Percentiles rank a stretch among this genome's conserved stretches.
Evolutionary conservation across 352 stramenopile species (phyloP).

Genomic region (Phytopythium mirpurense): DNA sequence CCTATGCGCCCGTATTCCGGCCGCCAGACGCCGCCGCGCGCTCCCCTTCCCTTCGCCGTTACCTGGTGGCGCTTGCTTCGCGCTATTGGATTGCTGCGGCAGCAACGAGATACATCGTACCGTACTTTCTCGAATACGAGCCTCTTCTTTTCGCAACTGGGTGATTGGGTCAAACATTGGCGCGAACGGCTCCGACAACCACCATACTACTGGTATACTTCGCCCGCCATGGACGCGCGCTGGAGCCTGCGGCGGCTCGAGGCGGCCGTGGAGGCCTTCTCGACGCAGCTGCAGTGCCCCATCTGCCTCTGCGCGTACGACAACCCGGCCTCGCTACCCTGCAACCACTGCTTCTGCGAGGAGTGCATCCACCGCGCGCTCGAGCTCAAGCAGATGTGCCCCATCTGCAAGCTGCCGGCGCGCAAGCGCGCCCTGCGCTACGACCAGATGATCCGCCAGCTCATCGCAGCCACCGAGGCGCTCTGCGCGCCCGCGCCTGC

Average conservation of each 20-base stretch:
- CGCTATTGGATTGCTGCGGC: too few species aligned
- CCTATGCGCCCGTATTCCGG: neutral
- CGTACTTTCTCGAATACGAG: too few species aligned
- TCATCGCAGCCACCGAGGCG: slow-evolving; percentile 52
- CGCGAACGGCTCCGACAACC: too few species aligned
- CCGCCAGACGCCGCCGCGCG: neutral
- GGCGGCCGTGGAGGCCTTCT: slow-evolving; percentile 57
- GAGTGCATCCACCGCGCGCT: slow-evolving; percentile 83
- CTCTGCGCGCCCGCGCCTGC: slow-evolving; percentile 25
- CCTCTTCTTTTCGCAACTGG: too few species aligned
- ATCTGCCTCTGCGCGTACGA: slow-evolving; percentile 81
- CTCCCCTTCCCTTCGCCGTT: neutral
- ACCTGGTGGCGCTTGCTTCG: too few species aligned
- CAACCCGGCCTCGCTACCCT: slow-evolving; percentile 67
- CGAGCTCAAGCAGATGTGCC: slow-evolving; percentile 70
- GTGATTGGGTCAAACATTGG: neutral
- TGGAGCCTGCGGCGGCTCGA: slow-evolving; percentile 51
- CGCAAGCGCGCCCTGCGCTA: slow-evolving; percentile 75
- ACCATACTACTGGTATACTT: too few species aligned
- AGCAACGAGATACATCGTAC: too few species aligned
- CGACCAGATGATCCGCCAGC: slow-evolving; percentile 71
- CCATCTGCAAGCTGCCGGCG: slow-evolving; percentile 78
- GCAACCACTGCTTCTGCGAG: slow-evolving; percentile 86
- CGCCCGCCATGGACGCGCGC: too few species aligned
- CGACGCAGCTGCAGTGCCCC: slow-evolving; percentile 70